A percentile compares a stretch with the other conserved stretches of the same genome.
phyloP scores from a whole-genome alignment of 2,329 filamentous ascomycete genomes.

The Fusarium sp. region DNA sequence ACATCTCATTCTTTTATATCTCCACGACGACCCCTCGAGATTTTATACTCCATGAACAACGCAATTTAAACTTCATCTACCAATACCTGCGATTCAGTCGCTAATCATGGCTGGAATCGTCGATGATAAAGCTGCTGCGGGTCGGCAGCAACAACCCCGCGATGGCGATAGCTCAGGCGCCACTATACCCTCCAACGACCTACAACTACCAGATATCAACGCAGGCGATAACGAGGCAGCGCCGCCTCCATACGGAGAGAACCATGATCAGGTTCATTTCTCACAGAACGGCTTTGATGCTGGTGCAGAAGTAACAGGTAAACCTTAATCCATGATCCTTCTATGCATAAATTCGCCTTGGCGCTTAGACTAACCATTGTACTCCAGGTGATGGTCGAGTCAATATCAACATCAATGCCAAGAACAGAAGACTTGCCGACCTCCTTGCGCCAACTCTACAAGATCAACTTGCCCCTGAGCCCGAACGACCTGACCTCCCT shows the following conservation, averaged over 20 bases:
- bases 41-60: constrained; percentile 1
- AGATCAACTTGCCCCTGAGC: constrained; percentile 64
- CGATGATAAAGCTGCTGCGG: constrained; percentile 43
- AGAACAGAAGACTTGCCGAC: constrained; percentile 71
- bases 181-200: constrained; percentile 53
- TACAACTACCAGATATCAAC: constrained; percentile 56
- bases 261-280: constrained; percentile 66
- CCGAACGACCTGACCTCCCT: constrained; percentile 60
- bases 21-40: background rate
- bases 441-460: constrained; percentile 73
- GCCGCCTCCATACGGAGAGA: constrained; percentile 70
- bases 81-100: constrained; percentile 1
- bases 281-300: constrained; percentile 72
- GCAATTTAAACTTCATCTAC: background rate
- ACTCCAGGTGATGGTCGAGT: constrained; percentile 77
- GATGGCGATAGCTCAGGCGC: constrained; percentile 36
- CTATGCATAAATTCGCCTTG: background rate
- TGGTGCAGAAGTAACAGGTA: constrained; percentile 68
- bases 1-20: constrained; percentile 8
- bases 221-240: constrained; percentile 53
- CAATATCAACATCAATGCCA: constrained; percentile 82
- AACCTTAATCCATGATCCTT: background rate
- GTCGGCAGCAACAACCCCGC: constrained; percentile 33
- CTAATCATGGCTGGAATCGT: constrained; percentile 44
- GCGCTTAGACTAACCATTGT: constrained; percentile 27